Evolutionary conservation across 225 moss, liverwort and hornwort species (phyloP), one percentile per base, ranked within the genome.

Genomic region (Anthoceros angustus): DNA sequence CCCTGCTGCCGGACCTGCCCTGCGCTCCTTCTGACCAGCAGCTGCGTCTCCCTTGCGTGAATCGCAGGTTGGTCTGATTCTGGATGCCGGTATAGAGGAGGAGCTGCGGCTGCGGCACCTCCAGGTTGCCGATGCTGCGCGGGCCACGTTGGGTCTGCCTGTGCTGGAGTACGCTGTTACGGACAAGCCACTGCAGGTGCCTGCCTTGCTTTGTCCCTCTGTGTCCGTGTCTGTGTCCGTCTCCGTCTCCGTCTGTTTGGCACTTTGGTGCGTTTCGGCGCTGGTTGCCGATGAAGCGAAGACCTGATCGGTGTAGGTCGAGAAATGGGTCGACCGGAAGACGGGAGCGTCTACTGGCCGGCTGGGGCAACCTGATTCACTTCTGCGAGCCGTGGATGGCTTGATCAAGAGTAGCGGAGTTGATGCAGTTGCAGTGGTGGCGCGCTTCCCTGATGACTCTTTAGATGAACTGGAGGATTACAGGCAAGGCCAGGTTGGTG

Each of bases 111-210:
- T 80, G 72, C 81, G 84, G 42, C 93, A 90, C 71, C 80, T 94
- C 69, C 93, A 94, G 75, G 87, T 83, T 40, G 93, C 90, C 38
- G 90, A 94, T 74, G 93, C 90, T 40, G 65, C 81, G 0, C 82
- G 90, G 42, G 93, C 87, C 65, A 94, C 93, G 62, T 80, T 94
- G 64, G 93, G 93, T 42, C 89, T 94, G 74, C 87, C 90, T 71
- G 66, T 90, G 48, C 61, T 90, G 67, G 86, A 87, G 71, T 94
- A 94, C 71, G 86, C 81, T 11, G 64, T 87, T 15, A 94, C 93
- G 2, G 93, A 94, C 61, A 50, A 77, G 20, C 84, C 93, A 38
- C 76, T 90, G 69, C 84, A 84, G 84, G 93, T 93, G 74, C 24
- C n/a, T 93, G 74, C 24, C n/a, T 49, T 41, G 45, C 39, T 8